These are phyloP conservation scores for Dioscorea dumetorum DNA, from an alignment of 106 monocot genomes.

Conservation along the genomic window DNA sequence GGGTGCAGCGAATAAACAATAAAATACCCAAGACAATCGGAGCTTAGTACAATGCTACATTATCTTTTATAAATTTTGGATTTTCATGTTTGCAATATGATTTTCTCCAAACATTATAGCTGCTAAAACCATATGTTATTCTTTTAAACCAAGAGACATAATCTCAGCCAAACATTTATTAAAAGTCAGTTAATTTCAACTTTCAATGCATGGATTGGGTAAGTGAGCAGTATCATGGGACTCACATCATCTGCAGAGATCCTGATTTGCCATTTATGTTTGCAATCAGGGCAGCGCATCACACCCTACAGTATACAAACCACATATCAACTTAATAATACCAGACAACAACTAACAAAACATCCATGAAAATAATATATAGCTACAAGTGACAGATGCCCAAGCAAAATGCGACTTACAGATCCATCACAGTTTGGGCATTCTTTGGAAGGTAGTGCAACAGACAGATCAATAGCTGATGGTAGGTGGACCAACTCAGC, in stretches of 20 bases:
- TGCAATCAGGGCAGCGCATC: conserved; percentile 78
- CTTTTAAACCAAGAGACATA: no score
- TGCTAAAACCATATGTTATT: no score
- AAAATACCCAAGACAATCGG: no score
- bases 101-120: no score
- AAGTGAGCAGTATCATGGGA: not conserved
- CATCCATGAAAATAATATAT: not conserved
- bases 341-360: not conserved
- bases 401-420: conserved; percentile 21
- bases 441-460: conserved; percentile 68
- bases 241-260: conserved; percentile 91
- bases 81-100: no score
- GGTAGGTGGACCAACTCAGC: conserved; percentile 78
- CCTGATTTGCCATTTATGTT: conserved; percentile 55
- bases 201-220: no score
- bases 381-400: not conserved
- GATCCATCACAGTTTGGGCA: conserved; percentile 72
- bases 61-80: no score
- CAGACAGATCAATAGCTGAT: conserved; percentile 46
- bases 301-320: conserved; percentile 51
- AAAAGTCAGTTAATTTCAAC: no score
- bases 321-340: not conserved
- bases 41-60: no score
- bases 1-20: no score
- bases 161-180: no score